Conservation (phyloP, 805 yeast genomes). For the Ogataea kodamae region DNA sequence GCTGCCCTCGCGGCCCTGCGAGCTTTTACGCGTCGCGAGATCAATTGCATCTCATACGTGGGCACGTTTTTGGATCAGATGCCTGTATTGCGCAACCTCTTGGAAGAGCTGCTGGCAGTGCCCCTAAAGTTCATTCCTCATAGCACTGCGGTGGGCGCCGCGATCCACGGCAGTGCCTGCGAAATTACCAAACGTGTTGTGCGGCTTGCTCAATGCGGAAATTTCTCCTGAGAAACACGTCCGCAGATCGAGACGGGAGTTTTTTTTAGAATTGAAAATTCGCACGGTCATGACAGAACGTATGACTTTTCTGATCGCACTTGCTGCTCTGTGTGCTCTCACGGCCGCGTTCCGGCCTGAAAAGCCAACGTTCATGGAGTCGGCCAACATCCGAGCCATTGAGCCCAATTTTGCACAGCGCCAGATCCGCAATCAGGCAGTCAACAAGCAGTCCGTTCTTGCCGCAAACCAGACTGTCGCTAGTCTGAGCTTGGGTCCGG, state of each 20-base stretch:
- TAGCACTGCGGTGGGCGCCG: slow-evolving; percentile 17
- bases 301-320: background rate
- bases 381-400: too few species aligned
- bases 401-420: too few species aligned
- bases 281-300: background rate
- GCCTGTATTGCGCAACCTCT: slow-evolving; percentile 34
- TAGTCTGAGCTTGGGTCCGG: too few species aligned
- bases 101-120: slow-evolving; percentile 24
- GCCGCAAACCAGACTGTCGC: slow-evolving; percentile 2
- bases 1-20: slow-evolving; percentile 38
- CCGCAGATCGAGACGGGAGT: slow-evolving; percentile 5
- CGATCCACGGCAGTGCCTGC: too few species aligned
- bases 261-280: too few species aligned
- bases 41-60: slow-evolving; percentile 49
- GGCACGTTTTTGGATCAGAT: slow-evolving; percentile 52
- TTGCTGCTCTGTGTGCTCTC: slow-evolving; percentile 3
- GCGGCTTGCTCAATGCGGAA: slow-evolving; percentile 9
- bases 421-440: too few species aligned
- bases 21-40: slow-evolving; percentile 6
- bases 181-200: too few species aligned
- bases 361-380: slow-evolving; percentile 5
- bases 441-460: slow-evolving; percentile 11
- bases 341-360: slow-evolving; percentile 6
- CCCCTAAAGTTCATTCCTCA: slow-evolving; percentile 8
- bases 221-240: too few species aligned